These are phyloP conservation scores for Sordariomycetes sp. DNA, from an alignment of 2,329 filamentous ascomycete species.

Conservation along the genomic window DNA sequence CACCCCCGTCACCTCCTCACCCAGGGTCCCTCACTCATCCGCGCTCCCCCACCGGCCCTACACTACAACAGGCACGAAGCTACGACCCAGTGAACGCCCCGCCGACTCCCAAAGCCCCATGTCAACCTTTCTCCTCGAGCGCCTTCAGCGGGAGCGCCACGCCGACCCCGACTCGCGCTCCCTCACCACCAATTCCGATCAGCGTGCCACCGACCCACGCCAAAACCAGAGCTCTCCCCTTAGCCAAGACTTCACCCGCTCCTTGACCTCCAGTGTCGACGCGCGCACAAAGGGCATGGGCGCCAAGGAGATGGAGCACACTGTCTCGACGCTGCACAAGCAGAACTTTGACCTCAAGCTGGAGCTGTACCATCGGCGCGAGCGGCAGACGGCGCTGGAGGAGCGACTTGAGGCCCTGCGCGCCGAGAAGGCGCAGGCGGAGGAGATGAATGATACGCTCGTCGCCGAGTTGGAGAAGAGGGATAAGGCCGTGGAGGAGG, in stretches of 20 bases:
- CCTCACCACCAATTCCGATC: constrained; percentile 9
- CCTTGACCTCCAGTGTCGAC: constrained; percentile 27
- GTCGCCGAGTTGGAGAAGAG: constrained; percentile 49
- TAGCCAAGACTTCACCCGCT: constrained; percentile 18
- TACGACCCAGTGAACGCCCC: constrained; percentile 21
- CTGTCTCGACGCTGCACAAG: constrained; percentile 56
- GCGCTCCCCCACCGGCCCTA: constrained; percentile 25
- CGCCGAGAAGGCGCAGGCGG: constrained; percentile 35
- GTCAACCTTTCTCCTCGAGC: constrained; percentile 41
- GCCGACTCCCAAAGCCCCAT: constrained; percentile 25
- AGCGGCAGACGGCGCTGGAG: constrained; percentile 48
- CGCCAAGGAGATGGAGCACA: constrained; percentile 56
- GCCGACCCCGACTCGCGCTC: constrained; percentile 29
- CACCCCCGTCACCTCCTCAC: constrained; percentile 23
- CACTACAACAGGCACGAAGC: constrained; percentile 21
- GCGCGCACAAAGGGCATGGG: constrained; percentile 38
- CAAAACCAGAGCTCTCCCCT: constrained; percentile 11
- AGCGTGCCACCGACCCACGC: constrained; percentile 19
- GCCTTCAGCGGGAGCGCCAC: constrained; percentile 35
- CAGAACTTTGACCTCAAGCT: constrained; percentile 68
- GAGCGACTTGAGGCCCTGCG: constrained; percentile 41
- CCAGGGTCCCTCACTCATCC: constrained; percentile 20
- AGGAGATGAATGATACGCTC: constrained; percentile 45
- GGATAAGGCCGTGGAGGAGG: constrained; percentile 58
- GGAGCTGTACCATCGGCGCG: constrained; percentile 55